Evolutionary conservation across 148 eudicot species (phyloP).

Genomic region (Rhododendron griersonianum): DNA sequence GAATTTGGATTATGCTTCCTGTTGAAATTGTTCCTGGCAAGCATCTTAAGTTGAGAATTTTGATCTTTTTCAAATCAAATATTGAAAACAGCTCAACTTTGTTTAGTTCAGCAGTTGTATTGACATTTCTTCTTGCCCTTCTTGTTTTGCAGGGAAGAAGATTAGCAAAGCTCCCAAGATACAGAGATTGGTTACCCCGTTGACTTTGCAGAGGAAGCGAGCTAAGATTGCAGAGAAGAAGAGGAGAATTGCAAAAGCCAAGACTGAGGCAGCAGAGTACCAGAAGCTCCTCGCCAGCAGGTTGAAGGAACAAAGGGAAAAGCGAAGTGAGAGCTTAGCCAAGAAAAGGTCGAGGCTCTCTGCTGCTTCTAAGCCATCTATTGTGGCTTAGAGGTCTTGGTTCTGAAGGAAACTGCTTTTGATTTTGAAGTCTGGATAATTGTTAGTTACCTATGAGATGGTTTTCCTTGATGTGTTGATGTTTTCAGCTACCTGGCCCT

Average conservation of each 20-base stretch:
- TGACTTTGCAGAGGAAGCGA: conserved; percentile 23
- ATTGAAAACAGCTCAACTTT: neutral
- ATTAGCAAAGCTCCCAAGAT: conserved; percentile 23
- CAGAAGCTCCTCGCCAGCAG: conserved; percentile 14
- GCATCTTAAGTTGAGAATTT: neutral
- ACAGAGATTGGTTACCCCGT: conserved; percentile 22
- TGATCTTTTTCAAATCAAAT: neutral
- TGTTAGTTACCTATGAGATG: neutral
- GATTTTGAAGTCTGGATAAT: neutral
- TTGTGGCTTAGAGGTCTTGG: neutral
- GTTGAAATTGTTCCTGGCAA: neutral
- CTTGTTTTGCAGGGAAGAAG: conserved; percentile 2
- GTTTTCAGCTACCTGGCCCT: neutral
- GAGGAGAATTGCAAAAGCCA: conserved; percentile 17
- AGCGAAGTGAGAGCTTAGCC: conserved; percentile 18
- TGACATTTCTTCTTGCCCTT: neutral
- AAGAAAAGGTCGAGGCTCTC: conserved; percentile 18
- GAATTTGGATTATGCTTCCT: neutral
- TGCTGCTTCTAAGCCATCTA: conserved; percentile 19
- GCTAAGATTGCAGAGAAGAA: conserved; percentile 21
- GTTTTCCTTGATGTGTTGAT: neutral
- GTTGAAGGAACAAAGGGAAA: conserved; percentile 21
- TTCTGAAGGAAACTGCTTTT: neutral
- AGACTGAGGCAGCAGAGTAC: conserved; percentile 18
- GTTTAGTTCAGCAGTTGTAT: neutral